A percentile compares a stretch with the other conserved stretches of the same genome.
Conservation (phyloP, 148 eudicot genomes). For the Cornus suecica region DNA sequence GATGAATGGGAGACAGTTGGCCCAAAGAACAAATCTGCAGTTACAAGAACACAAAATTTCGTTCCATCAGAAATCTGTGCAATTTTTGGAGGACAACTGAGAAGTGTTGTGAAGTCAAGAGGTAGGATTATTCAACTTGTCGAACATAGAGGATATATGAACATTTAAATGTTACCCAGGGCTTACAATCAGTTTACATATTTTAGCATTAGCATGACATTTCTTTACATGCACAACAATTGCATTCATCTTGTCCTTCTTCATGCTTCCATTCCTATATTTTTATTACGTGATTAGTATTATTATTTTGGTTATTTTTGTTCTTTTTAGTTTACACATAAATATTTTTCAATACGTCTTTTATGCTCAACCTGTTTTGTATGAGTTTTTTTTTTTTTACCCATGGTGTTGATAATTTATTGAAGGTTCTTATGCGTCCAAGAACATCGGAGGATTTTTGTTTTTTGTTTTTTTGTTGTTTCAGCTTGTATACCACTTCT, state of each 20-base stretch:
- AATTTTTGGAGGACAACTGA: conserved; percentile 52
- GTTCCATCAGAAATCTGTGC: conserved; percentile 46
- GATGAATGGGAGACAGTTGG: conserved; percentile 84
- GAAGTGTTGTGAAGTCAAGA: conserved; percentile 55
- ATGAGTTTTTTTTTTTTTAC: no score
- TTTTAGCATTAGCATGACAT: background rate
- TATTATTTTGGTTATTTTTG: no score
- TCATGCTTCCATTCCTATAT: background rate
- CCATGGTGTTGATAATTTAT: no score
- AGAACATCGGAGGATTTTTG: no score
- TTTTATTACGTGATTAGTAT: no score
- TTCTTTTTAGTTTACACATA: no score
- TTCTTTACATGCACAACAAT: background rate
- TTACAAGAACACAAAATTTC: conserved; percentile 54
- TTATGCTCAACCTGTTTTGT: no score
- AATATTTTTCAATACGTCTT: no score
- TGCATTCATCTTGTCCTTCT: background rate
- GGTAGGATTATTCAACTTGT: conserved; percentile 22
- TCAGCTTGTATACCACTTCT: no score
- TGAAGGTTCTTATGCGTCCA: no score
- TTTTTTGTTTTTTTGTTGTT: no score
- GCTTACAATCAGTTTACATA: background rate
- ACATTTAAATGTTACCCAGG: no score
- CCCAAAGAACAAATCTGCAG: conserved; percentile 48
- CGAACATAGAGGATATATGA: background rate